phyloP scores from a whole-genome alignment of 345 rosid species.

The Aurinia saxatilis region DNA sequence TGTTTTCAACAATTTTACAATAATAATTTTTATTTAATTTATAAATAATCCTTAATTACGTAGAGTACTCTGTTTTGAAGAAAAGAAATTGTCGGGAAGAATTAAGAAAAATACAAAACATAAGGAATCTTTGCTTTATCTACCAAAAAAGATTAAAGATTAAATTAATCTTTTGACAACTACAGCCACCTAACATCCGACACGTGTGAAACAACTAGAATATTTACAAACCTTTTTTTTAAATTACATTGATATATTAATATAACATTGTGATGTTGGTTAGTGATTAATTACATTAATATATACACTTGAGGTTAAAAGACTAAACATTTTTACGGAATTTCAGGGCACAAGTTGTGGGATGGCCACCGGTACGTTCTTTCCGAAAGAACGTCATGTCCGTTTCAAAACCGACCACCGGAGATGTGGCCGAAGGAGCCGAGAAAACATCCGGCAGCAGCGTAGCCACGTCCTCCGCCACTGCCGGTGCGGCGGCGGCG shows the following conservation, averaged over 20 bases:
- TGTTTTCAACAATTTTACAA: background rate
- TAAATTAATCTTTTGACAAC: constrained; percentile 4
- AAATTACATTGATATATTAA: too few relatives aligned
- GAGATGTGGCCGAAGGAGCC: background rate
- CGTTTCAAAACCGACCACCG: constrained; percentile 37
- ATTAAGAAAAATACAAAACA: constrained; percentile 58
- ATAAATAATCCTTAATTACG: background rate
- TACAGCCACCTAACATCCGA: constrained; percentile 16
- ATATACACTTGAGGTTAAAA: background rate
- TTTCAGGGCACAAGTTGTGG: constrained; percentile 77
- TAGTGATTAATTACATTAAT: background rate
- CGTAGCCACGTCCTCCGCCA: constrained; percentile 15
- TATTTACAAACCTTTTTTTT: background rate
- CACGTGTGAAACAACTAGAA: constrained; percentile 21
- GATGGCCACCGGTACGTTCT: constrained; percentile 85
- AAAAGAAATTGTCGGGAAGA: constrained; percentile 65
- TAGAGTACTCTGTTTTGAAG: background rate
- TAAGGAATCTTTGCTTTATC: constrained; percentile 50
- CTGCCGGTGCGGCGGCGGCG: background rate
- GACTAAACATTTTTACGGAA: background rate
- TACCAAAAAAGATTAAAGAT: background rate
- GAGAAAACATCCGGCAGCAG: constrained; percentile 31
- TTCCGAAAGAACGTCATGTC: constrained; percentile 70
- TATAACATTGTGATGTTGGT: too few relatives aligned
- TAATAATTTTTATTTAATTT: background rate